phyloP scores from a whole-genome alignment of 345 rosid genomes.

The Dovyalis caffra region DNA sequence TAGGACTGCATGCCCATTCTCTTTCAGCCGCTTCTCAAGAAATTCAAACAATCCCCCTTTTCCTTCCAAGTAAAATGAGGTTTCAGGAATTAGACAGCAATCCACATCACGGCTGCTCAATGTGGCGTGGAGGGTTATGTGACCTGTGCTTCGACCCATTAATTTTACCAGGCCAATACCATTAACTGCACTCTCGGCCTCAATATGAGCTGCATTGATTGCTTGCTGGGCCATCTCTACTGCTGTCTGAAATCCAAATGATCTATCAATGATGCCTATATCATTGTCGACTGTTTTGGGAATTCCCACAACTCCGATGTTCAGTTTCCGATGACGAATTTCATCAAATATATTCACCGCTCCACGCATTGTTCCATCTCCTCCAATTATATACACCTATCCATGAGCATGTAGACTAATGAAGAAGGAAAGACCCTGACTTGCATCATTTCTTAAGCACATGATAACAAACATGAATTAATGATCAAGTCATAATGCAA shows the following conservation, averaged over 20 bases:
- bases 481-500: not conserved
- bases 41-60: constrained; percentile 76
- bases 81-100: constrained; percentile 86
- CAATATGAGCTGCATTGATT: constrained; percentile 78
- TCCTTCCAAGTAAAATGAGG: constrained; percentile 64
- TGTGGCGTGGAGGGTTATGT: constrained; percentile 83
- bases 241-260: constrained; percentile 92
- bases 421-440: not conserved
- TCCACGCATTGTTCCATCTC: constrained; percentile 89
- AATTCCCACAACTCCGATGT: constrained; percentile 57
- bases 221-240: constrained; percentile 92
- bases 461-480: not conserved
- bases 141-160: constrained; percentile 94
- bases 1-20: constrained; percentile 70
- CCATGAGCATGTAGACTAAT: not conserved
- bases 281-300: constrained; percentile 92
- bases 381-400: constrained; percentile 76
- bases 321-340: constrained; percentile 44
- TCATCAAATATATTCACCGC: constrained; percentile 69
- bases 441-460: not conserved
- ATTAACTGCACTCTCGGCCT: constrained; percentile 92
- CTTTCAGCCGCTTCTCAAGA: constrained; percentile 47
- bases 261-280: constrained; percentile 76
- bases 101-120: constrained; percentile 93
- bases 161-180: constrained; percentile 86